Evolutionary conservation across 352 stramenopile genomes (phyloP).

Genomic region (Phytophthora aleatoria): DNA sequence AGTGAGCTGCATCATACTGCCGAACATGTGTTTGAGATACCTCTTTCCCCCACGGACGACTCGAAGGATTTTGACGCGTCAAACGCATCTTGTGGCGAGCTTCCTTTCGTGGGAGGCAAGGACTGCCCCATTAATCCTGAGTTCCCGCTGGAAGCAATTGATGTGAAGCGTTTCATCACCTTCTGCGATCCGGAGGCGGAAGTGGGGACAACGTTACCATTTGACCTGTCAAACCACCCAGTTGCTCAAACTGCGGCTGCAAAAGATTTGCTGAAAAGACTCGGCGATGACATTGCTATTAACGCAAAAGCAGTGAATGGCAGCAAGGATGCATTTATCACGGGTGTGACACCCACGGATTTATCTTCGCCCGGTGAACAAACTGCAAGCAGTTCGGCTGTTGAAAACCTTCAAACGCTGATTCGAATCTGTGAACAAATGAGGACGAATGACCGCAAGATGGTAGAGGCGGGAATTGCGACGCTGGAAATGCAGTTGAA

Average conservation of each 20-base stretch:
- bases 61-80: constrained; percentile 58
- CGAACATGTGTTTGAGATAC: constrained; percentile 37
- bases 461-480: constrained; percentile 59
- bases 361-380: constrained; percentile 27
- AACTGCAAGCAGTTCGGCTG: constrained; percentile 10
- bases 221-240: constrained; percentile 91
- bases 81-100: constrained; percentile 81
- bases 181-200: constrained; percentile 72
- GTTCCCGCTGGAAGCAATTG: constrained; percentile 71
- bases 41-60: constrained; percentile 18
- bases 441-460: constrained; percentile 54
- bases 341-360: constrained; percentile 60
- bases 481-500: constrained; percentile 61
- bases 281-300: constrained; percentile 92
- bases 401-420: constrained; percentile 50
- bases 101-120: constrained; percentile 36
- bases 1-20: constrained; percentile 51
- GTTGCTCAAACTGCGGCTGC: constrained; percentile 93
- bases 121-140: constrained; percentile 64
- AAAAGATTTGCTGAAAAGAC: constrained; percentile 92
- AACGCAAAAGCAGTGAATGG: constrained; percentile 75
- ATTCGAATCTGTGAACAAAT: constrained; percentile 57
- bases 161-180: constrained; percentile 72
- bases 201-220: constrained; percentile 77
- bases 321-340: constrained; percentile 79